Evolutionary conservation across 441 rosid genomes (phyloP).

Genomic region (Corymbia citriodora): DNA sequence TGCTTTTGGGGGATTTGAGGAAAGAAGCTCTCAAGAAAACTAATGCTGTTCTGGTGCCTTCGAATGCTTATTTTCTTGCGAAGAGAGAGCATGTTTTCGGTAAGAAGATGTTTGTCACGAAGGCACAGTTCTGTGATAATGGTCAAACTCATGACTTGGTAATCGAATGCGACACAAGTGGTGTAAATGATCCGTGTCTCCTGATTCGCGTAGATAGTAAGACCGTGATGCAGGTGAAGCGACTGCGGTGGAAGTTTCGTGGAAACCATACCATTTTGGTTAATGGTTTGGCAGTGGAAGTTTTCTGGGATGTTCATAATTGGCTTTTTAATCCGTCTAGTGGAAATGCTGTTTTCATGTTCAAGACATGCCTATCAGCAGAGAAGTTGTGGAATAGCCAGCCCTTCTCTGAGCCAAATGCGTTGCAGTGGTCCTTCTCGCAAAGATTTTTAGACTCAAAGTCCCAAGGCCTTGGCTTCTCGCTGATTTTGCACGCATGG

Average conservation of each 20-base stretch:
- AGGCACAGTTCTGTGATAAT: constrained; percentile 11
- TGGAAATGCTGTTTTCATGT: constrained; percentile 82
- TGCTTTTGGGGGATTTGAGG: constrained; percentile 35
- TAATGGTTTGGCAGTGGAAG: constrained; percentile 62
- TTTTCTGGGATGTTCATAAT: constrained; percentile 81
- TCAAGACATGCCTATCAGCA: constrained; percentile 60
- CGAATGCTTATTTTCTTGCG: constrained; percentile 16
- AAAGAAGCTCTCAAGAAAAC: constrained; percentile 13
- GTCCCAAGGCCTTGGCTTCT: constrained; percentile 59
- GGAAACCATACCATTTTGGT: constrained; percentile 74
- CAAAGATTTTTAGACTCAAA: constrained; percentile 58
- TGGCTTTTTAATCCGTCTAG: constrained; percentile 67
- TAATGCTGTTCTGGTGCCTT: constrained; percentile 25
- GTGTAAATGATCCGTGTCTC: constrained; percentile 7
- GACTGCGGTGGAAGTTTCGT: constrained; percentile 76
- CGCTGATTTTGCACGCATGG: constrained; percentile 77
- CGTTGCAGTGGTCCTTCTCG: constrained; percentile 51
- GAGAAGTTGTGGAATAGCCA: constrained; percentile 63
- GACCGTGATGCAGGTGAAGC: constrained; percentile 64
- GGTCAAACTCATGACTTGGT: constrained; percentile 10
- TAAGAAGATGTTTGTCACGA: constrained; percentile 6
- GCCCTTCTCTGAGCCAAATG: constrained; percentile 38
- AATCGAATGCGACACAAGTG: constrained; percentile 6
- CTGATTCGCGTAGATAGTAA: constrained; percentile 44
- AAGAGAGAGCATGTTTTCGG: constrained; percentile 14